Evolutionary conservation across 129 eudicot genomes (phyloP).

Genomic region (Lactuca sativa): DNA sequence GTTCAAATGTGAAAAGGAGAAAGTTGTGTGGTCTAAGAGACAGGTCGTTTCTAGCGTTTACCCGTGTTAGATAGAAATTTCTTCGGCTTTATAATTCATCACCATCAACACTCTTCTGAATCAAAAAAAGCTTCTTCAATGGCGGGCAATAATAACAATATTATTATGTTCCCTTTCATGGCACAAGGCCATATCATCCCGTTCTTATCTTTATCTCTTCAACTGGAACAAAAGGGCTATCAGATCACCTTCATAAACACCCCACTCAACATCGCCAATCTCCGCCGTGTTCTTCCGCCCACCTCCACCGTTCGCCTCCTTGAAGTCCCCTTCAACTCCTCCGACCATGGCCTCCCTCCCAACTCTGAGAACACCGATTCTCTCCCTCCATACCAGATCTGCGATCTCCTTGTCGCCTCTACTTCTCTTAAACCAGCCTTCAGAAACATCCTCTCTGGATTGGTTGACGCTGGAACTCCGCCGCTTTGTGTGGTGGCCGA

Average conservation of each 20-base stretch:
- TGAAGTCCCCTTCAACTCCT: conserved; percentile 62
- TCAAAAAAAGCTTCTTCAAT: neutral
- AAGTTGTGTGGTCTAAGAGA: neutral
- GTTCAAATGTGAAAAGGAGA: neutral
- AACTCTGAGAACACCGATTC: conserved; percentile 54
- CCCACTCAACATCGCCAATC: conserved; percentile 64
- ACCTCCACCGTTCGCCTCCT: conserved; percentile 50
- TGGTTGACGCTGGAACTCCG: conserved; percentile 14
- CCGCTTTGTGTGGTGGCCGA: conserved; percentile 63
- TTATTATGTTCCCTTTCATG: conserved; percentile 75
- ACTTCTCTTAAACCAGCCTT: conserved; percentile 34
- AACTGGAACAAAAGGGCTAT: conserved; percentile 45
- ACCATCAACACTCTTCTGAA: neutral
- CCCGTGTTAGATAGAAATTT: neutral
- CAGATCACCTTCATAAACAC: conserved; percentile 60
- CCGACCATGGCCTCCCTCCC: conserved; percentile 66
- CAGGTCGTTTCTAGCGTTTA: conserved; percentile 1
- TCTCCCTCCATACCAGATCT: conserved; percentile 39
- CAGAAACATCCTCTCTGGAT: conserved; percentile 25
- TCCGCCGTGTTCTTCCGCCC: conserved; percentile 43
- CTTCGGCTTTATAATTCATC: neutral
- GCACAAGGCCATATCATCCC: conserved; percentile 83
- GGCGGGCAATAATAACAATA: conserved; percentile 31
- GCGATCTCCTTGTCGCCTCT: conserved; percentile 44
- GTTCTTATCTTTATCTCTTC: conserved; percentile 55